These are phyloP conservation scores for Aspergillus affinis DNA, from an alignment of 495 filamentous ascomycete genomes.

Conservation along the genomic window DNA sequence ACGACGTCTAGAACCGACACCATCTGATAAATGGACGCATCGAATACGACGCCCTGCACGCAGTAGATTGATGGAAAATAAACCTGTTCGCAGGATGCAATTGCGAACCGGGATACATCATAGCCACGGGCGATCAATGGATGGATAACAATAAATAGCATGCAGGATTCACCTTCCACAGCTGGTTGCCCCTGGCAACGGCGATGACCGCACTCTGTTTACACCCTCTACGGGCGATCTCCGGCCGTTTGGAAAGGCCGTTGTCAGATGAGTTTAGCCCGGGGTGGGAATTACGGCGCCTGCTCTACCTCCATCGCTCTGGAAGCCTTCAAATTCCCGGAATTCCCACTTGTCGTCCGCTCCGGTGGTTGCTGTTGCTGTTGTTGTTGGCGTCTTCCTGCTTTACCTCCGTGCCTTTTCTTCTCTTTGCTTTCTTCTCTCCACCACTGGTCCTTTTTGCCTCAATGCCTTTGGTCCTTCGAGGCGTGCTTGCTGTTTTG, in stretches of 20 bases:
- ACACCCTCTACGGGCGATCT: constrained; percentile 33
- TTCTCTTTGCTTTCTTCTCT: constrained; percentile 5
- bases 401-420: constrained; percentile 8
- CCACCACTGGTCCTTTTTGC: constrained; percentile 20
- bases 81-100: background rate
- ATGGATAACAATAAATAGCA: background rate
- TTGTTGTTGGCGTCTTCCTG: constrained; percentile 11
- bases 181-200: constrained; percentile 45
- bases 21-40: background rate
- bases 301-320: constrained; percentile 23
- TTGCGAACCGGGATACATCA: background rate
- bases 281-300: constrained; percentile 26
- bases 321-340: constrained; percentile 38
- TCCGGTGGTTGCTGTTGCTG: constrained; percentile 14
- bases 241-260: constrained; percentile 28
- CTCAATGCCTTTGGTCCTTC: constrained; percentile 23
- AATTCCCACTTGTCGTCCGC: constrained; percentile 21
- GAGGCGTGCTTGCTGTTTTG: constrained; percentile 24
- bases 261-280: constrained; percentile 25
- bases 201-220: constrained; percentile 38
- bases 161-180: background rate
- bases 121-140: background rate
- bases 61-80: background rate
- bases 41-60: background rate
- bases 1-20: background rate